Conservation (phyloP, 2,329 filamentous ascomycete genomes). For the Pleurostoma richardsiae region DNA sequence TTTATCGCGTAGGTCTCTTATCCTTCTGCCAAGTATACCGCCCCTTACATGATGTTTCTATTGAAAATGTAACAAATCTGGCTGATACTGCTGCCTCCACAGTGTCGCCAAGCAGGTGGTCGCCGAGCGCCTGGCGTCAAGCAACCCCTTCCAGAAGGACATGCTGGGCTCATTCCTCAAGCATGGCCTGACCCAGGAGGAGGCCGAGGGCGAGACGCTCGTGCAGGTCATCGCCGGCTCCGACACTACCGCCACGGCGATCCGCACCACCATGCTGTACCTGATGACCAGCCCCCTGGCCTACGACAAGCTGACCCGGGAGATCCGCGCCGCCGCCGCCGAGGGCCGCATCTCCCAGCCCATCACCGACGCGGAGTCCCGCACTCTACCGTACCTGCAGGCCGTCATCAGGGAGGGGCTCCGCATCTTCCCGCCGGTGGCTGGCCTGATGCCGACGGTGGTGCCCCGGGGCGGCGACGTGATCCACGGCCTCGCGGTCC, state of each 20-base stretch:
- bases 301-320: slow-evolving; percentile 31
- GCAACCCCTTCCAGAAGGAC: slow-evolving; percentile 19
- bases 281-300: slow-evolving; percentile 37
- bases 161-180: slow-evolving; percentile 35
- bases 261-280: slow-evolving; percentile 41
- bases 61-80: neutral
- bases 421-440: slow-evolving; percentile 38
- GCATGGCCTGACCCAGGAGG: slow-evolving; percentile 28
- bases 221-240: slow-evolving; percentile 41
- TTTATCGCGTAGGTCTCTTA: slow-evolving; percentile 7
- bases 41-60: too few species aligned
- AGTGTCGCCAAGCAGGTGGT: slow-evolving; percentile 17
- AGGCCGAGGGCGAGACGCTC: slow-evolving; percentile 38
- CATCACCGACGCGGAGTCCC: slow-evolving; percentile 28
- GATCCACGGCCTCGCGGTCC: slow-evolving; percentile 33
- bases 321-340: slow-evolving; percentile 32
- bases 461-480: slow-evolving; percentile 31
- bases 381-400: slow-evolving; percentile 38
- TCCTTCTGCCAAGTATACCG: too few species aligned
- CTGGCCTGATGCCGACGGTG: slow-evolving; percentile 25
- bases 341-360: slow-evolving; percentile 21
- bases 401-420: slow-evolving; percentile 45
- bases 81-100: neutral
- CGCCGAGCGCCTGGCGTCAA: slow-evolving; percentile 18
- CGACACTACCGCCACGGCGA: slow-evolving; percentile 44